Percentiles rank a stretch among this genome's conserved stretches.
phyloP scores from a whole-genome alignment of 768 basidiomycete species.

The Amanita molliuscula region DNA sequence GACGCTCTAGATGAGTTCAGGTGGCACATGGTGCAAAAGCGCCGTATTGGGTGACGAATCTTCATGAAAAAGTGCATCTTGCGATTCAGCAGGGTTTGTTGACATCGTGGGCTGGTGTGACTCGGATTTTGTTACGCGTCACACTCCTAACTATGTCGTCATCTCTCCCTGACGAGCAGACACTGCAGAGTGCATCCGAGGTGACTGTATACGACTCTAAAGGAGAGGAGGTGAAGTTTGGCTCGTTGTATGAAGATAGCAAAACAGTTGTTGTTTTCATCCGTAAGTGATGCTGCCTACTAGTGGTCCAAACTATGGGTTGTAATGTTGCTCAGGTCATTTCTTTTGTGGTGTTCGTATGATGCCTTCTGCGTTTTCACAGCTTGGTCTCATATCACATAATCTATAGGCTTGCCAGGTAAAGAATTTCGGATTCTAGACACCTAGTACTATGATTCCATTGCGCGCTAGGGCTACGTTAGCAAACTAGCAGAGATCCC shows the following conservation, averaged over 20 bases:
- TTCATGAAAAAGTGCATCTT: slow-evolving; percentile 21
- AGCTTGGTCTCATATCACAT: not conserved
- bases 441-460: not conserved
- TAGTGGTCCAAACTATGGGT: not conserved
- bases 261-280: slow-evolving; percentile 57
- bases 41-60: not conserved
- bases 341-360: slow-evolving; percentile 50
- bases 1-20: slow-evolving; percentile 40
- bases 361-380: not conserved
- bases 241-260: slow-evolving; percentile 35
- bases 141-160: slow-evolving; percentile 12
- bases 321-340: slow-evolving; percentile 31
- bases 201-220: slow-evolving; percentile 32
- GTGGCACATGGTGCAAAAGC: slow-evolving; percentile 26
- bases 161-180: slow-evolving; percentile 22
- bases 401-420: slow-evolving; percentile 31
- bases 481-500: slow-evolving; percentile 32
- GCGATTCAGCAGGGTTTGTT: slow-evolving; percentile 13
- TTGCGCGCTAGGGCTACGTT: slow-evolving; percentile 32
- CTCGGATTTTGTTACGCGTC: not conserved
- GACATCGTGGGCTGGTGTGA: slow-evolving; percentile 1
- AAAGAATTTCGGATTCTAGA: slow-evolving; percentile 4
- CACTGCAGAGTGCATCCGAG: slow-evolving; percentile 25
- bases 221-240: slow-evolving; percentile 41
- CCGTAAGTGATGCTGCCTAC: slow-evolving; percentile 23